Evolutionary conservation across 768 basidiomycete genomes (phyloP).

Genomic region (Rhodosporidiobolus sp.): DNA sequence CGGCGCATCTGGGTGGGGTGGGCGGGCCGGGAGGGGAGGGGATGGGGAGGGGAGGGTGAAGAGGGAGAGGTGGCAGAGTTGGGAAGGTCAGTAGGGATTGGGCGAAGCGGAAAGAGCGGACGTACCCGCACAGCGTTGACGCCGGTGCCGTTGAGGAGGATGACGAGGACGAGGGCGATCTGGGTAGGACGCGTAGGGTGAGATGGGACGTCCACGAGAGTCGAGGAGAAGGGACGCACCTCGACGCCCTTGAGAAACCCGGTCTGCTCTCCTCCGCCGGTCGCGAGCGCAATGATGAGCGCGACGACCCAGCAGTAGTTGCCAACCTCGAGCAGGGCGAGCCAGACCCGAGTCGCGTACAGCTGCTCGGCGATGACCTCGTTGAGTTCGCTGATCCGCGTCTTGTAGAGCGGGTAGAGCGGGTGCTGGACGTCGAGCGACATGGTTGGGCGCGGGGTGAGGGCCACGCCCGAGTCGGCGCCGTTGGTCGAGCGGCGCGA

Average conservation of each 20-base stretch:
- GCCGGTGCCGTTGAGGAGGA: slow-evolving; percentile 26
- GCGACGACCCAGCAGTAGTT: slow-evolving; percentile 18
- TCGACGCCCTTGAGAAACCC: slow-evolving; percentile 36
- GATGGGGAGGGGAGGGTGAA: too few species aligned
- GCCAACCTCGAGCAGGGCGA: slow-evolving; percentile 24
- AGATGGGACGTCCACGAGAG: neutral
- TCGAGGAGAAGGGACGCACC: slow-evolving; percentile 1
- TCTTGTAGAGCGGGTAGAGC: slow-evolving; percentile 19
- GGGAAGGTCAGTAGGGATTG: neutral
- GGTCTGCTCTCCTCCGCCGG: slow-evolving; percentile 7
- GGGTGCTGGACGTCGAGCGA: slow-evolving; percentile 8
- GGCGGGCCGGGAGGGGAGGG: neutral
- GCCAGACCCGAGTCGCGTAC: slow-evolving; percentile 4
- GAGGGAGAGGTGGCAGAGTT: too few species aligned
- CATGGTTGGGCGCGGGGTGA: slow-evolving; percentile 7
- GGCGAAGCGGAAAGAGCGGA: neutral
- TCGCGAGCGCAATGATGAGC: slow-evolving; percentile 22
- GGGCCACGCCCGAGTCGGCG: slow-evolving; percentile 27
- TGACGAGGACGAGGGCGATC: slow-evolving; percentile 32
- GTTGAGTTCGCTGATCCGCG: slow-evolving; percentile 26
- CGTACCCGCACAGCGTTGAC: slow-evolving; percentile 31
- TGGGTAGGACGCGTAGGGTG: neutral
- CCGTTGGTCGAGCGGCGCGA: neutral
- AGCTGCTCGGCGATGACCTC: slow-evolving; percentile 1
- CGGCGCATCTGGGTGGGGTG: slow-evolving; percentile 20